These are phyloP conservation scores for Avena eriantha DNA, from an alignment of 176 grass and related monocot genomes.

Conservation along the genomic window DNA sequence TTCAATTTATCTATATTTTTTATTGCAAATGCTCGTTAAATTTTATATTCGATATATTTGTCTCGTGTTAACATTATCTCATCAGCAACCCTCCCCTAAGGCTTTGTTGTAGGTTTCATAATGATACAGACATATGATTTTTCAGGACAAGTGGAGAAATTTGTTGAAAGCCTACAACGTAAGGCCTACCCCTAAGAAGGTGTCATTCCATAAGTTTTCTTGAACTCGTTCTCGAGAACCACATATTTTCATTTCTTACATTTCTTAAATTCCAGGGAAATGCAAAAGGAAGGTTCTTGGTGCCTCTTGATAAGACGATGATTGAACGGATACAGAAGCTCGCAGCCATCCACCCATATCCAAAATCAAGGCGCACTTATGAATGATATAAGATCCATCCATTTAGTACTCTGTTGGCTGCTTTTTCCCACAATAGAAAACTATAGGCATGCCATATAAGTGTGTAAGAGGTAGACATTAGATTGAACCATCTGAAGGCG, in stretches of 20 bases:
- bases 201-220: not conserved
- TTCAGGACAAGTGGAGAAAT: constrained; percentile 15
- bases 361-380: not conserved
- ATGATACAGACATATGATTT: not conserved
- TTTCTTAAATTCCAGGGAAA: not conserved
- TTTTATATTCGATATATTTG: not conserved
- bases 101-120: not conserved
- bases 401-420: no score
- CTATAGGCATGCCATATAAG: no score
- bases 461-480: no score
- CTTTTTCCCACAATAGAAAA: no score
- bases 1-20: not conserved
- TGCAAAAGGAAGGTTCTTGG: not conserved
- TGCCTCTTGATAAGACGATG: not conserved
- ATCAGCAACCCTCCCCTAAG: not conserved
- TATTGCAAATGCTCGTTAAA: not conserved
- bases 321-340: not conserved
- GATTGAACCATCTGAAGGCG: no score
- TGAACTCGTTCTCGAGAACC: not conserved
- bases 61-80: not conserved
- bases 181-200: not conserved
- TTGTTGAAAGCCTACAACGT: not conserved
- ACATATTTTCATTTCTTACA: not conserved
- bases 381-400: not conserved
- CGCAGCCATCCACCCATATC: not conserved